These are phyloP conservation scores for Agrocybe chaxingu DNA, from an alignment of 768 basidiomycete species.

Conservation along the genomic window DNA sequence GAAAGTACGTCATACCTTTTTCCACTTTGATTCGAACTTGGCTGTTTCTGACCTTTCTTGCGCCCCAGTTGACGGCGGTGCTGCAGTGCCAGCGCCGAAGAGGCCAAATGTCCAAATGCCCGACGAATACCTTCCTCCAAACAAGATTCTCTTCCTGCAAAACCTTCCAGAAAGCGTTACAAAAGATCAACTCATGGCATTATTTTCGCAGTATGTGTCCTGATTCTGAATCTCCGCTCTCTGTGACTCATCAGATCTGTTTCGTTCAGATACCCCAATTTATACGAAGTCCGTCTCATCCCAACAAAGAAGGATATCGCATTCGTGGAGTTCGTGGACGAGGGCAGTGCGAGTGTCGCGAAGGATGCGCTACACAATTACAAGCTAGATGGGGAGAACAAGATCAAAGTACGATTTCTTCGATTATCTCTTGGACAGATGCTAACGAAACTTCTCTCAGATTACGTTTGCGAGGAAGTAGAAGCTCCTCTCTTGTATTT, in stretches of 20 bases:
- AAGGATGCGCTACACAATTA: slow-evolving; percentile 97
- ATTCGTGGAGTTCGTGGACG: slow-evolving; percentile 97
- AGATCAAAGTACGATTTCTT: slow-evolving; percentile 77
- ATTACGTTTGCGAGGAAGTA: slow-evolving; percentile 78
- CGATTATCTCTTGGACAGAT: not conserved
- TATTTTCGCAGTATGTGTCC: slow-evolving; percentile 82
- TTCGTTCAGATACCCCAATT: slow-evolving; percentile 76
- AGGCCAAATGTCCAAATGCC: slow-evolving; percentile 94
- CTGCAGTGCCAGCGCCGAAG: slow-evolving; percentile 63
- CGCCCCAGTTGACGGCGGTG: slow-evolving; percentile 61
- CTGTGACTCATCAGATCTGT: not conserved
- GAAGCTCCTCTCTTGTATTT: slow-evolving; percentile 12
- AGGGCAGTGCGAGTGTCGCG: slow-evolving; percentile 83
- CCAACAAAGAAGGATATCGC: slow-evolving; percentile 97
- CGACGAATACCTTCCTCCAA: slow-evolving; percentile 98
- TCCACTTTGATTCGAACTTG: slow-evolving; percentile 1
- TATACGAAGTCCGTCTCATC: slow-evolving; percentile 97
- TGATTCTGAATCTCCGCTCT: not conserved
- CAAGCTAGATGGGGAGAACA: slow-evolving; percentile 95
- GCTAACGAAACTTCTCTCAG: slow-evolving; percentile 28
- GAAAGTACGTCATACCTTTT: slow-evolving; percentile 52
- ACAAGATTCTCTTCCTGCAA: slow-evolving; percentile 98
- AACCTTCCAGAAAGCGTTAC: slow-evolving; percentile 92
- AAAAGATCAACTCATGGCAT: slow-evolving; percentile 84
- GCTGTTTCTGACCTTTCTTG: slow-evolving; percentile 8